Evolutionary conservation across 371 early-diverging fungal species (phyloP), one percentile per base, ranked within the genome.

Genomic region (Coemansia sp.): DNA sequence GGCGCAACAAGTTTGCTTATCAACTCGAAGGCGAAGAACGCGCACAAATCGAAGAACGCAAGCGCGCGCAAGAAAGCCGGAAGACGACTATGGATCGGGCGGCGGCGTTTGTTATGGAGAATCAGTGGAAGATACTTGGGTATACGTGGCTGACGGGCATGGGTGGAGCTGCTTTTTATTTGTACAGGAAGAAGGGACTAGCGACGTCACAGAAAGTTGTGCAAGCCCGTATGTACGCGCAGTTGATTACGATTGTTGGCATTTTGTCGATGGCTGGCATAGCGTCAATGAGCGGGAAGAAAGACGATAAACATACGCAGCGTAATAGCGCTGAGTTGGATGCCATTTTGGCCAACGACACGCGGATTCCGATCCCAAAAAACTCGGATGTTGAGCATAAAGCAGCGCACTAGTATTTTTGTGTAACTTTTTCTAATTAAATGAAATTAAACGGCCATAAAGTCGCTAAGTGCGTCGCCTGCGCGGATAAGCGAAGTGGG

Each of bases 191-290:
- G 71, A 85, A 83, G 75, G 87, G 86, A 12, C 78, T 90, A 59
- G 84, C 88, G 2, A 85, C 85, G 5, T 87, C 89, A 52, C 91
- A 91, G 72, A 89, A 90, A 68, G 69, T 89, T 5, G 91, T 91
- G 25, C 90, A 91, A 55, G 90, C 91, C 7, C 89, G 91, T 83
- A 89, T 91, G 89, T 89, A 82, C 67, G 82, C 82, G 2, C 82
- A 82, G 72, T 48, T 65, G 1, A 74, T 82, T 47, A 82, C 82
- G 37, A 55, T 82, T 21, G 47, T 69, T 9, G 82, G 75, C 3
- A 65, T 82, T 25, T 62, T 82, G 52, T 79, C 72, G 0, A 79
- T 79, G 0, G 82, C 82, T 2, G 82, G 59, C 8, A 67, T 82
- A 39, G 75, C 77, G 2, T 68, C 79, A 44, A 28, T 80, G 14